Conservation (phyloP, 768 basidiomycete species). For the Pseudohyphozyma bogoriensis region DNA sequence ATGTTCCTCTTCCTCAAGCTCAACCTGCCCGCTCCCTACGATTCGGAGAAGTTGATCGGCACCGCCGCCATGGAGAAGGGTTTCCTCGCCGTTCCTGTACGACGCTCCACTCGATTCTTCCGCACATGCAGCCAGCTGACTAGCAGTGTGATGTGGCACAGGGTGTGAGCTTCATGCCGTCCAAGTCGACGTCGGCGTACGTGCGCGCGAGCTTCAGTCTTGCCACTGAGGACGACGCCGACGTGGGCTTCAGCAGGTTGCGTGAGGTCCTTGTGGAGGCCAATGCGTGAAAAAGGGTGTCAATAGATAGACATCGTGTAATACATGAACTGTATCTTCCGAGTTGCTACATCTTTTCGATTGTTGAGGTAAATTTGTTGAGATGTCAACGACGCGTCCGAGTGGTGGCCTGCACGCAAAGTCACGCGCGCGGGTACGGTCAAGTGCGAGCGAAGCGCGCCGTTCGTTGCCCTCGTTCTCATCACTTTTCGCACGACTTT, state of each 20-base stretch:
- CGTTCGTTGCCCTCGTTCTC: too few relatives aligned
- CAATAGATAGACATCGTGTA: too few relatives aligned
- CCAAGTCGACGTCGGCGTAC: conserved; percentile 56
- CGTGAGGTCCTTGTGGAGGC: conserved; percentile 29
- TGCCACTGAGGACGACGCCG: conserved; percentile 54
- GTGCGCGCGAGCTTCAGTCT: conserved; percentile 77
- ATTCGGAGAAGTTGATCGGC: conserved; percentile 63
- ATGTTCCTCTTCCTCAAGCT: conserved; percentile 27
- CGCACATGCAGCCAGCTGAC: not conserved
- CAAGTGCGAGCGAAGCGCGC: too few relatives aligned
- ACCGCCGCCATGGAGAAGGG: conserved; percentile 67
- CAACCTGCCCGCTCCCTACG: conserved; percentile 41
- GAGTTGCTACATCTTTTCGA: too few relatives aligned
- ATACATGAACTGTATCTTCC: too few relatives aligned
- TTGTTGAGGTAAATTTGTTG: too few relatives aligned
- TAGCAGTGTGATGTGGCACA: not conserved
- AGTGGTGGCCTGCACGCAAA: too few relatives aligned
- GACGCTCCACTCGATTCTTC: too few relatives aligned
- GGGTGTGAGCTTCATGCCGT: conserved; percentile 59
- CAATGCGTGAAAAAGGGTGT: not conserved
- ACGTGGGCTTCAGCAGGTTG: conserved; percentile 61
- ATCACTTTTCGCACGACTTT: too few relatives aligned
- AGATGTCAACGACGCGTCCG: too few relatives aligned
- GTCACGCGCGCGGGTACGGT: too few relatives aligned
- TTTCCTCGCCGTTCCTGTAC: conserved; percentile 82